Base-by-base conservation (phyloP, 345 rosid genomes). In the Camelina laxa region DNA sequence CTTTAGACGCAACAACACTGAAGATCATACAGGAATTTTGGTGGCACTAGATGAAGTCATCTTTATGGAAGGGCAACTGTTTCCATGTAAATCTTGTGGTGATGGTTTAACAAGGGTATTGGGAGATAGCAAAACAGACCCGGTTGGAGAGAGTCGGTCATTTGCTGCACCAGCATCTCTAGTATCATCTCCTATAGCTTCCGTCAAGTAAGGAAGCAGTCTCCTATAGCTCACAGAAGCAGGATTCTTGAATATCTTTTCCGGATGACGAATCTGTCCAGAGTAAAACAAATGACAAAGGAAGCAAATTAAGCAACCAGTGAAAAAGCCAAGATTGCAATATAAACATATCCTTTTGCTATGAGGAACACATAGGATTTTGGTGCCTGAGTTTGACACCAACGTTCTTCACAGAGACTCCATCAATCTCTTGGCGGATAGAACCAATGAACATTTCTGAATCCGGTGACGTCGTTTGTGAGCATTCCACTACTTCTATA, bases 131-230 rank as follows among this genome's bases (percentile, higher is more conserved):
- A 0, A 53, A 35, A 35, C 45, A 59, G 45, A 2, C 24, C 1
- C 5, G 65, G 47, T 19, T 12, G 39, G 31, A 38, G 3, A n/a
- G 36, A 59, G 0, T 6, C 30, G 27, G 30, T 19, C 6, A 0
- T 60, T 38, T 0, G 30, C 45, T 19, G n/a, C 64, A 12, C 17
- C 47, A 36, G 9, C n/a, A 60, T 60, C 65, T 60, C 16, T 38
- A 20, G 11, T 60, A 38, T 1, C 65, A 60, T 38, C 65, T 19
- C 6, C 48, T n/a, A n/a, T n/a, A 12, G 48, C 5, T 38, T 39
- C 16, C 16, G 1, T 38, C 65, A 60, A 60, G 16, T 60, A 60
- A 60, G 65, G 65, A 60, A 60, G 65, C 31, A 60, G 3, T 38
- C 65, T 38, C 13, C 65, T 38, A 21, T 60, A 60, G 11, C 65